Evolutionary conservation across 768 basidiomycete genomes (phyloP), one percentile per base, ranked within the genome.

Genomic region (Collybia sordida): DNA sequence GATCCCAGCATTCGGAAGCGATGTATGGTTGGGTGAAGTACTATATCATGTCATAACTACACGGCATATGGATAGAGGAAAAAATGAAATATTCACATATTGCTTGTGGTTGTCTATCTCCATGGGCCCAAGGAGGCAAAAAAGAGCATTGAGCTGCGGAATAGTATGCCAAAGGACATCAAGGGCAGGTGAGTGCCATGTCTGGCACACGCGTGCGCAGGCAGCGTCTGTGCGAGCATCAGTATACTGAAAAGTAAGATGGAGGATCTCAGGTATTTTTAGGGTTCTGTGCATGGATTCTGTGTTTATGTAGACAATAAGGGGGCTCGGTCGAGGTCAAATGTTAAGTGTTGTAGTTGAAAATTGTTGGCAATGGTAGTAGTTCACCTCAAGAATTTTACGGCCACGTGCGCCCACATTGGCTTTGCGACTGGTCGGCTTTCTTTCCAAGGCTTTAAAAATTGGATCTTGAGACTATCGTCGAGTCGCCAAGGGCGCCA

Each of bases 81-180:
- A 17, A 27, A 35, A 27, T 21, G 14, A 18, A 31, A 25, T 3
- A 50, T 45, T 21, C 35, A 55, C 53, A 17, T 47, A 24, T 18
- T 50, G 34, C 12, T 45, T 50, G 17, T 35, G 45, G 21, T 25
- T 35, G 11, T 41, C 39, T 31, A 52, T 42, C 12, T 35, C 52
- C 55, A 54, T 45, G 19, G 53, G 53, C 6, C 53, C 57, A 5
- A 63, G 21, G 11, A 63, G 50, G 23, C 50, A 43, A 25, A 63
- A 57, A 9, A 63, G 42, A 14, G 45, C 53, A 7, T 59, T 54
- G 1, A 59, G 54, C 14, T 51, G 53, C n/a, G 56, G 50, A 18
- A 63, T 49, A n/a, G 47, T 52, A 28, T 54, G 43, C 62, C 62
- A 63, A 12, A 63, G 51, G 15, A 46, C 25, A 37, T 61, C 58